These are phyloP conservation scores for Tricholoma furcatifolium DNA, from an alignment of 768 basidiomycete species.

Conservation along the genomic window DNA sequence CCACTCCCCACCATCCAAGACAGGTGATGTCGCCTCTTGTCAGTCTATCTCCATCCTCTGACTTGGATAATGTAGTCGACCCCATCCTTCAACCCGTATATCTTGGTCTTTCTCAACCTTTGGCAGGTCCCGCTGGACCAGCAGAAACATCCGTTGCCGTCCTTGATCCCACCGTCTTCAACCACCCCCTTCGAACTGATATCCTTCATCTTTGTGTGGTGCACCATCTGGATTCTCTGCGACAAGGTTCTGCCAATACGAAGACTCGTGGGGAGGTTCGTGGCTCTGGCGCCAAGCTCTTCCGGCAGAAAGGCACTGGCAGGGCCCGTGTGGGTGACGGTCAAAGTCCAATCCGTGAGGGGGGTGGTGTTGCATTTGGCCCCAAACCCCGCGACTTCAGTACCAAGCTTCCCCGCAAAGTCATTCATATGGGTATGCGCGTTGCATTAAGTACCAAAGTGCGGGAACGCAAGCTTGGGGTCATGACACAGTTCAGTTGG, in stretches of 20 bases:
- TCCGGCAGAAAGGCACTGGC: conserved; percentile 90
- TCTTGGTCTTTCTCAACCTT: conserved; percentile 59
- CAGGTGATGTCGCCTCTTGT: conserved; percentile 5
- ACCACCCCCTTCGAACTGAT: conserved; percentile 85
- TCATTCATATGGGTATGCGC: conserved; percentile 89
- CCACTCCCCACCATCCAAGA: conserved; percentile 3
- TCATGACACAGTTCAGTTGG: conserved; percentile 75
- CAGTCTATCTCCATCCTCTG: background rate
- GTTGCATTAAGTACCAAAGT: conserved; percentile 86
- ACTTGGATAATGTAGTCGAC: conserved; percentile 27
- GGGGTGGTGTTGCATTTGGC: conserved; percentile 92
- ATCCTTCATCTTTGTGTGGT: conserved; percentile 91
- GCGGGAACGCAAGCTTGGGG: conserved; percentile 67
- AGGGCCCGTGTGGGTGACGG: conserved; percentile 86
- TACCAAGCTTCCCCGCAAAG: conserved; percentile 90
- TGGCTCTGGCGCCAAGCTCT: conserved; percentile 87
- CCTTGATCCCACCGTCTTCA: conserved; percentile 82
- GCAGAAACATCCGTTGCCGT: conserved; percentile 49
- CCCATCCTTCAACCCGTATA: conserved; percentile 50
- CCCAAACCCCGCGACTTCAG: conserved; percentile 91
- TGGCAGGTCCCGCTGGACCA: conserved; percentile 39
- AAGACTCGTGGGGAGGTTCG: conserved; percentile 90
- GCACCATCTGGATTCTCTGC: conserved; percentile 82
- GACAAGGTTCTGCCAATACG: conserved; percentile 90
- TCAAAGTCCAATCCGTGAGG: conserved; percentile 83